Evolutionary conservation across 2,329 filamentous ascomycete species (phyloP), one percentile per base, ranked within the genome.

Genomic region (Lachnellula hyalina): DNA sequence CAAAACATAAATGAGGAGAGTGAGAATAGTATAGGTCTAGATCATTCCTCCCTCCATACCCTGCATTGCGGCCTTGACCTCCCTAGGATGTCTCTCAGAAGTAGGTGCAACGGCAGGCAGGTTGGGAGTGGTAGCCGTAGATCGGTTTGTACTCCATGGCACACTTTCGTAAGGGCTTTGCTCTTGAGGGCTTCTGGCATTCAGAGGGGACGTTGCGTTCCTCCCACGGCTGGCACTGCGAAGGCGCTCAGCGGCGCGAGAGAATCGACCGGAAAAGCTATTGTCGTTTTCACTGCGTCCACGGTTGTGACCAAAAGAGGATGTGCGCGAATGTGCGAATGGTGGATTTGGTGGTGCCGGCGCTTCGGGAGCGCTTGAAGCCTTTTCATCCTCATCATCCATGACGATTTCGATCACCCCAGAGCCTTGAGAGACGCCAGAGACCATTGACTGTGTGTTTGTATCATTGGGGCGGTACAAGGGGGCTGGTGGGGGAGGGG

Each of bases 321-420:
- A 51, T 5, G 57, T 64, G 8, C 62, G 63, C 14, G 41, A 8
- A 23, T 56, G 54, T 36, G 59, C 50, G 21, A 73, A 75, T 4
- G 75, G 77, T 1, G 72, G 72, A 1, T 75, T 78, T 1, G 75
- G 62, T 8, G 61, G 55, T 5, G 57, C 45, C 11, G 59, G 60
- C 8, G 54, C 53, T 34, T 63, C 61, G 14, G 47, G 53, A 25
- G 56, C 53, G n/a, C 53, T 42, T 28, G 54, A 40, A 7, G 47
- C 44, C 25, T 65, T 60, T 19, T 67, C 64, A 36, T 66, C 62
- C 8, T 80, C 75, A 5, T 83, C 79, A 60, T 86, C 82, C 78
- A 84, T 83, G 49, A 86, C 81, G 57, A 86, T 83, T 67, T 86
- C 83, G 60, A 86, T 85, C 64, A 82, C 78, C 4, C 79, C 82